Evolutionary conservation across 2,329 filamentous ascomycete genomes (phyloP).

Genomic region (Xylaria sp.): DNA sequence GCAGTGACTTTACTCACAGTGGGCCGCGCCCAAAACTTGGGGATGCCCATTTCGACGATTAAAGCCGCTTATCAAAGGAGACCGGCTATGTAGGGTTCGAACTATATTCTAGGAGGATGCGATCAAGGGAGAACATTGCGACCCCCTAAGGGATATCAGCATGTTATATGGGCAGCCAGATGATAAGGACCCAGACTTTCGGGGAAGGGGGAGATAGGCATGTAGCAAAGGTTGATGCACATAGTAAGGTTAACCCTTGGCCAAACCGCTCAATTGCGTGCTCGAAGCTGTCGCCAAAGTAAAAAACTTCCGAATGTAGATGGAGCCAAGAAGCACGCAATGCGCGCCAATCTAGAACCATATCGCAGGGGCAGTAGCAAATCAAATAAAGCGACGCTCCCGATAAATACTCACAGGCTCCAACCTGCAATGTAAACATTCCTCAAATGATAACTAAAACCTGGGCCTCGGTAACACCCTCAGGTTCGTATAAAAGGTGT

Average conservation of each 20-base stretch:
- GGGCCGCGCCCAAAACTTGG: slow-evolving; percentile 40
- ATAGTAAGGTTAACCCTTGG: slow-evolving; percentile 17
- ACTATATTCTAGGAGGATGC: not conserved
- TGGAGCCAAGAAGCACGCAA: slow-evolving; percentile 36
- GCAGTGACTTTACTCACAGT: slow-evolving; percentile 25
- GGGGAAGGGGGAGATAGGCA: not conserved
- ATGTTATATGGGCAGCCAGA: slow-evolving; percentile 27
- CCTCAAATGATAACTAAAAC: not conserved
- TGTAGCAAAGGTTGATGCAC: slow-evolving; percentile 16
- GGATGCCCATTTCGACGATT: slow-evolving; percentile 39
- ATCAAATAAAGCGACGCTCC: not conserved
- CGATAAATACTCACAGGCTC: not conserved
- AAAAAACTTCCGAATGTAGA: slow-evolving; percentile 27
- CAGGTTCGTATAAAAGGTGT: not conserved
- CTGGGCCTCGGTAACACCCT: not conserved
- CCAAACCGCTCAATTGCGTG: slow-evolving; percentile 25
- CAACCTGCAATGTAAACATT: not conserved
- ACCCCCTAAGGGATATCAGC: slow-evolving; percentile 8
- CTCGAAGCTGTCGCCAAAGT: slow-evolving; percentile 5
- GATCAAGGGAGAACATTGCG: not conserved
- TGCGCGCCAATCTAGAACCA: slow-evolving; percentile 28
- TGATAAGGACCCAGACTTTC: not conserved
- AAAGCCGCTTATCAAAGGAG: not conserved
- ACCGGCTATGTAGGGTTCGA: not conserved
- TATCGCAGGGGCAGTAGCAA: not conserved